A percentile compares a stretch with the other conserved stretches of the same genome.
Conservation (phyloP, 352 stramenopile genomes). For the Aphanomyces euteiches region DNA sequence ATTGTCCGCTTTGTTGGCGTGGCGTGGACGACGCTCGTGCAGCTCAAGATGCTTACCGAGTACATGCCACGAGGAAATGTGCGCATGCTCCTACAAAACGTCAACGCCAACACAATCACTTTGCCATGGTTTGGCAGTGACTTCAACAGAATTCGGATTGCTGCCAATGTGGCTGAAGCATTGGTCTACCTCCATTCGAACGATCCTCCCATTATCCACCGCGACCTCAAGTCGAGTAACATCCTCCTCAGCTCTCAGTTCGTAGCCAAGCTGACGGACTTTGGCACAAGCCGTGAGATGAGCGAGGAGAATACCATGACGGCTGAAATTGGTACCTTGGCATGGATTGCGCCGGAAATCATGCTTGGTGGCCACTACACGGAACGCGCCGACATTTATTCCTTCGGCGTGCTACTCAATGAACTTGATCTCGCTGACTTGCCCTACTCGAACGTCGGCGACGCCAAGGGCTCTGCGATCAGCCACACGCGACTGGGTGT, state of each 20-base stretch:
- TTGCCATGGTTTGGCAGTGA: conserved; percentile 60
- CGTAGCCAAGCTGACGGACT: conserved; percentile 77
- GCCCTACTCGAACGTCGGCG: conserved; percentile 27
- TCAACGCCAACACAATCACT: conserved; percentile 42
- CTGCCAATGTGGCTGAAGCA: conserved; percentile 68
- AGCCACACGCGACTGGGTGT: conserved; percentile 28
- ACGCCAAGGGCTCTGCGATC: conserved; percentile 8
- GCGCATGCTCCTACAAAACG: conserved; percentile 61
- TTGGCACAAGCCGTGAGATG: conserved; percentile 77
- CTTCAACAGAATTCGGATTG: conserved; percentile 44
- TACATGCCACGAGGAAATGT: conserved; percentile 76
- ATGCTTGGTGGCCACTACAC: conserved; percentile 78
- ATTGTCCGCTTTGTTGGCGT: conserved; percentile 78
- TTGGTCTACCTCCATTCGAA: conserved; percentile 83
- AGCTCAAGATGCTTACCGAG: conserved; percentile 78
- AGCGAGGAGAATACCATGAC: conserved; percentile 76
- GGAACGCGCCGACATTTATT: conserved; percentile 84
- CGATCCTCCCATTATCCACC: conserved; percentile 75
- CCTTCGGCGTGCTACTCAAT: conserved; percentile 73
- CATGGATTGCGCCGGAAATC: conserved; percentile 79
- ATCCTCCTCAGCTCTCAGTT: conserved; percentile 59
- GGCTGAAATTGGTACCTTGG: conserved; percentile 77
- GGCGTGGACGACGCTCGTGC: conserved; percentile 80
- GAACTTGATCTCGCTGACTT: conserved; percentile 44
- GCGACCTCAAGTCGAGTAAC: conserved; percentile 77